phyloP scores from a whole-genome alignment of 306 rosid genomes.

The Cucurbita maxima region DNA sequence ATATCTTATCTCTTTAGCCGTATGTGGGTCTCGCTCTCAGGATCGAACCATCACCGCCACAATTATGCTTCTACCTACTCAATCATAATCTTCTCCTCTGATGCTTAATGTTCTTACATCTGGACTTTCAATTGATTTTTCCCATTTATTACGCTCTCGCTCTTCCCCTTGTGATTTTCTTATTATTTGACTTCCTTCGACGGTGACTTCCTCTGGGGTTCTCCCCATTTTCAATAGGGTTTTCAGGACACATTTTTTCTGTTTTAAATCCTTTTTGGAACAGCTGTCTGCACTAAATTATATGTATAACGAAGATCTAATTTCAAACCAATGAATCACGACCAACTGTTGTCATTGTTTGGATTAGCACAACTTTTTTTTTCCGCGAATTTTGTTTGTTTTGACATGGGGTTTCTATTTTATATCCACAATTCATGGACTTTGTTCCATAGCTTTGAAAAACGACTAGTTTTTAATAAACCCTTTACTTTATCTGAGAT shows the following conservation, averaged over 20 bases:
- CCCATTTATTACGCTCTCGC: neutral
- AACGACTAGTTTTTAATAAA: neutral
- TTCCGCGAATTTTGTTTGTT: neutral
- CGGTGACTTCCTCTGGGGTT: neutral
- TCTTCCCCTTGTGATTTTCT: neutral
- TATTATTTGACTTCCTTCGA: neutral
- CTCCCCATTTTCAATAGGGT: neutral
- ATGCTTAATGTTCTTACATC: neutral
- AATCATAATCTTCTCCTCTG: neutral
- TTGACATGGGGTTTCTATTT: neutral
- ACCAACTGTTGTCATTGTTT: constrained; percentile 4
- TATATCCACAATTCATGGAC: neutral
- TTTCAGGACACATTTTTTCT: neutral
- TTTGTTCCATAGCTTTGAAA: neutral
- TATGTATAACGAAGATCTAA: too few species aligned
- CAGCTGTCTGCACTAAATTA: neutral
- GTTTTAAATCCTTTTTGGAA: neutral
- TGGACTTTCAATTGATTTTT: neutral
- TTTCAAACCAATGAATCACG: neutral
- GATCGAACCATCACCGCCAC: neutral
- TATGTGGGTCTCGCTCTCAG: neutral
- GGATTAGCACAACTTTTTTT: neutral
- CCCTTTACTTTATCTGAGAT: neutral
- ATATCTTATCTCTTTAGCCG: neutral
- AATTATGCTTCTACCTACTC: neutral